Evolutionary conservation across 2,329 filamentous ascomycete species (phyloP).

Genomic region (Camptophora hylomeconis): DNA sequence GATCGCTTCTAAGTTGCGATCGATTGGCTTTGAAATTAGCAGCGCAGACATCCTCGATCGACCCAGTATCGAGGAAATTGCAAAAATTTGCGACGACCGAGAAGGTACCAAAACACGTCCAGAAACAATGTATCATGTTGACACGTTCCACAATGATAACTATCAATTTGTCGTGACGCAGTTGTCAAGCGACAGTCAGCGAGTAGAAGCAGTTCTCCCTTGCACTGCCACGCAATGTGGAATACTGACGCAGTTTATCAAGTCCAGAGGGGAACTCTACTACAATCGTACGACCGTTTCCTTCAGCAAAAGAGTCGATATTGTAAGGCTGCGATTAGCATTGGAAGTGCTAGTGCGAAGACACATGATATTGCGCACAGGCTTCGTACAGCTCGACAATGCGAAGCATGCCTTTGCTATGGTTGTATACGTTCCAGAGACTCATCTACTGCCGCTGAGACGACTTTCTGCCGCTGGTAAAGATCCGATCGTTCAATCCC

Average conservation of each 20-base stretch:
- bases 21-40: constrained; percentile 43
- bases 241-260: constrained; percentile 62
- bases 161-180: constrained; percentile 8
- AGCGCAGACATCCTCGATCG: constrained; percentile 62
- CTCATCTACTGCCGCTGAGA: constrained; percentile 30
- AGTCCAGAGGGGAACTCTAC: constrained; percentile 56
- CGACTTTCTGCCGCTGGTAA: constrained; percentile 11
- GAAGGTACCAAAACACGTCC: background rate
- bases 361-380: constrained; percentile 64
- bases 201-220: constrained; percentile 51
- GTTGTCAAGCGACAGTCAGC: background rate
- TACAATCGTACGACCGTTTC: constrained; percentile 57
- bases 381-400: constrained; percentile 54
- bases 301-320: constrained; percentile 30
- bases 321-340: constrained; percentile 36
- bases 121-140: constrained; percentile 32
- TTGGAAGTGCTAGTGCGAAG: constrained; percentile 43
- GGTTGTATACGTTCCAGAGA: constrained; percentile 43
- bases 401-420: constrained; percentile 56
- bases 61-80: constrained; percentile 14
- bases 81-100: constrained; percentile 5
- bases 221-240: constrained; percentile 70
- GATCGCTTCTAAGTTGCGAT: constrained; percentile 55
- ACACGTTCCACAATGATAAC: constrained; percentile 36
- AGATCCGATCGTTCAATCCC: background rate